These are phyloP conservation scores for Aspergillus pseudotamarii DNA, from an alignment of 2,329 filamentous ascomycete species.

Conservation along the genomic window DNA sequence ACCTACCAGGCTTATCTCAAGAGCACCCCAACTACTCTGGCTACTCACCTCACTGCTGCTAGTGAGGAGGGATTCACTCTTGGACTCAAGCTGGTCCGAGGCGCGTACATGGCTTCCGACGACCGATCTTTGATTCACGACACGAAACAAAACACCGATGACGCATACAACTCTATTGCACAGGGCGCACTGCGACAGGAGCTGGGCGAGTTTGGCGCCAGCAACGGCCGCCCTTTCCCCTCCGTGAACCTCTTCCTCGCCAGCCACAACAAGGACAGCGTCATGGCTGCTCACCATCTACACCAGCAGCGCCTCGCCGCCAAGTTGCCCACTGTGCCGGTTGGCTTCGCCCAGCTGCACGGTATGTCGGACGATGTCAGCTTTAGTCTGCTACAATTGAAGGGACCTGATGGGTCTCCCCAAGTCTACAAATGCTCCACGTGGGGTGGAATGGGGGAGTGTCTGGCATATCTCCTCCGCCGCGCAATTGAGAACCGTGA, in stretches of 20 bases:
- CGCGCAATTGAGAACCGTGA: conserved; percentile 64
- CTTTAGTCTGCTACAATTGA: conserved; percentile 53
- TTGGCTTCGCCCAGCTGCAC: conserved; percentile 60
- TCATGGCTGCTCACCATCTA: conserved; percentile 56
- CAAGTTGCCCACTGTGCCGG: conserved; percentile 48
- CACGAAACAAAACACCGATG: conserved; percentile 71
- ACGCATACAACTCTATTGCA: conserved; percentile 71
- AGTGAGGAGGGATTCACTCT: conserved; percentile 64
- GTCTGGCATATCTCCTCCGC: conserved; percentile 72
- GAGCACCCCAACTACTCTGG: conserved; percentile 59
- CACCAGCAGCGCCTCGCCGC: conserved; percentile 49
- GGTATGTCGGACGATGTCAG: conserved; percentile 66
- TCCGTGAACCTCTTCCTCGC: conserved; percentile 70
- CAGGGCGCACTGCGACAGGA: conserved; percentile 64
- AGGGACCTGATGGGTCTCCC: conserved; percentile 36
- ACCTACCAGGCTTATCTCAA: conserved; percentile 81
- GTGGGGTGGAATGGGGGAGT: conserved; percentile 67
- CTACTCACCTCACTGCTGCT: conserved; percentile 62
- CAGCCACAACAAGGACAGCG: conserved; percentile 77
- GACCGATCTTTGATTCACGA: conserved; percentile 71
- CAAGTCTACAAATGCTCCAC: conserved; percentile 59
- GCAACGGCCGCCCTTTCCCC: conserved; percentile 50
- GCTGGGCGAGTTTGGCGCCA: conserved; percentile 27
- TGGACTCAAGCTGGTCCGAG: conserved; percentile 75
- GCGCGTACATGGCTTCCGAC: conserved; percentile 72